These are phyloP conservation scores for Helianthus tuberosus DNA, from an alignment of 129 eudicot species.

Conservation along the genomic window DNA sequence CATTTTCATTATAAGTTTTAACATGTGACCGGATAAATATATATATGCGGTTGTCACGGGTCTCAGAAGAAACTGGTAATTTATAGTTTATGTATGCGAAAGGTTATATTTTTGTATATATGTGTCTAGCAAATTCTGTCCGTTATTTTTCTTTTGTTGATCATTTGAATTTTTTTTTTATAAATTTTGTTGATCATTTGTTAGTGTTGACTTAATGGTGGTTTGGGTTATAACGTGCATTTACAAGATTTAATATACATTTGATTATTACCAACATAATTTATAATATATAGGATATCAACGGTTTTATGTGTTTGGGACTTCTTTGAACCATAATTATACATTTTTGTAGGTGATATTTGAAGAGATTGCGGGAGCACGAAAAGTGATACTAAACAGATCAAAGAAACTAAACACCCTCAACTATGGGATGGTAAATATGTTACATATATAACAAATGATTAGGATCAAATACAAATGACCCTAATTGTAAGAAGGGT, in stretches of 20 bases:
- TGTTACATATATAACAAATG: neutral
- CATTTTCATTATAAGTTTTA: neutral
- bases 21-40: neutral
- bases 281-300: no score
- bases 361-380: constrained; percentile 37
- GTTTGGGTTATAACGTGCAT: neutral
- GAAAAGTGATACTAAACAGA: constrained; percentile 50
- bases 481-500: no score
- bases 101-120: neutral
- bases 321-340: neutral
- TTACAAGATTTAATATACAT: neutral
- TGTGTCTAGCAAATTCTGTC: neutral
- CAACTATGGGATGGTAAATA: constrained; percentile 48
- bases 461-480: no score
- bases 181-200: neutral
- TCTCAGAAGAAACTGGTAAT: neutral
- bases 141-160: neutral
- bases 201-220: neutral
- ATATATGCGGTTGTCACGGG: neutral
- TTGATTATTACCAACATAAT: neutral
- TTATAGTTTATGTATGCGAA: neutral
- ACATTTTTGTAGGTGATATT: constrained; percentile 37
- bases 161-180: neutral
- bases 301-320: neutral
- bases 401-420: constrained; percentile 44